Evolutionary conservation across 2,329 filamentous ascomycete genomes (phyloP), one percentile per base, ranked within the genome.

Genomic region (Colletotrichum godetiae): DNA sequence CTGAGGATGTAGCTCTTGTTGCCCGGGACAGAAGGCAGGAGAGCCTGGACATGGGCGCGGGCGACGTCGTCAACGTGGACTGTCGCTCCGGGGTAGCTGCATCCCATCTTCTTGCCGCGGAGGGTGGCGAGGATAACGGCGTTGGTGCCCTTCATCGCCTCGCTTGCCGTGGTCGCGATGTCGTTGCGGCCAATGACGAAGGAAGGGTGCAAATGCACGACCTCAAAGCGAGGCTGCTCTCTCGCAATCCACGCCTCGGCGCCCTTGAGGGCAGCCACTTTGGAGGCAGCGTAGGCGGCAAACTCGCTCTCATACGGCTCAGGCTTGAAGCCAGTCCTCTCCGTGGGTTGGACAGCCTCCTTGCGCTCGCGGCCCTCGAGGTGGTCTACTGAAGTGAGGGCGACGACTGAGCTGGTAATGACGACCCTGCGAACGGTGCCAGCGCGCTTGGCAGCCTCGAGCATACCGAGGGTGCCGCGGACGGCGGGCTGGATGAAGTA

Each of bases 401-500:
- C 79, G 4, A 86, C 87, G 74, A 88, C 87, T n/a, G 86, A 88
- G 64, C 84, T 86, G 11, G 87, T 88, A 8, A 87, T 80, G 11
- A 89, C 83, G 19, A 89, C 81, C 29, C 84, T 80, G 75, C 79
- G 81, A 19, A 89, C 83, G 42, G 74, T 67, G 15, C 71, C 62
- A 8, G 63, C 76, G 24, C 80, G 78, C 70, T 86, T 83, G 57
- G 88, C 82, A 0, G 88, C 88, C 58, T 83, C 80, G 8, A 91
- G 82, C 10, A 91, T 79, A 4, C 85, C 84, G 0, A 81, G 81
- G 0, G 88, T 89, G 11, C 88, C 88, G 19, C 86, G 84, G 58
- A 91, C 84, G 7, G 89, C 89, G 0, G 89, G 89, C 59, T 89
- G 84, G 11, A 91, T 82, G 29, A 91, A 83, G 56, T 88, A 86